Evolutionary conservation across 176 grass and related monocot genomes (phyloP).

Genomic region (Elymus sibiricus): DNA sequence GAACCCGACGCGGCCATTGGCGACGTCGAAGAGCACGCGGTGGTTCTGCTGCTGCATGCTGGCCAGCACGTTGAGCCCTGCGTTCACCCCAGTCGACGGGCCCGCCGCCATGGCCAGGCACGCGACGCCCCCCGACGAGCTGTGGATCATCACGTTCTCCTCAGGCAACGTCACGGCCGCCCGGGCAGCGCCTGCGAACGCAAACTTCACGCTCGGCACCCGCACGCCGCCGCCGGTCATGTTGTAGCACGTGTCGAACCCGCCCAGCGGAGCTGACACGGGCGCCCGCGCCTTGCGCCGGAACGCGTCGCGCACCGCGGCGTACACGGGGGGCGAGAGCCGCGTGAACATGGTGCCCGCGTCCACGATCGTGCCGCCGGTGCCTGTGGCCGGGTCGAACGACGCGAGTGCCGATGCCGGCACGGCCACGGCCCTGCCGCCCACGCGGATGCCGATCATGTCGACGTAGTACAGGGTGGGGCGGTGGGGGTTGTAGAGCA

Average conservation of each 20-base stretch:
- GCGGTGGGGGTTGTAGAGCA: constrained; percentile 59
- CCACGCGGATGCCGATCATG: constrained; percentile 61
- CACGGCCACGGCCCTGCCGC: constrained; percentile 41
- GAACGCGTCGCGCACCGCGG: constrained; percentile 72
- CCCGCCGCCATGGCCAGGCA: constrained; percentile 80
- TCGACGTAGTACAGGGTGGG: constrained; percentile 84
- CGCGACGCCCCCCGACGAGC: constrained; percentile 41
- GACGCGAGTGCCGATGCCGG: constrained; percentile 43
- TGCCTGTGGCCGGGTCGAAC: constrained; percentile 54
- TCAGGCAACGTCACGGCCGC: constrained; percentile 60
- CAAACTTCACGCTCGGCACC: constrained; percentile 34
- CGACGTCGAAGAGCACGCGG: constrained; percentile 73
- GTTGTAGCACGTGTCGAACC: constrained; percentile 93
- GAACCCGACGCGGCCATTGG: constrained; percentile 59
- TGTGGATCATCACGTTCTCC: constrained; percentile 79
- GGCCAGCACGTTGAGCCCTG: constrained; percentile 72
- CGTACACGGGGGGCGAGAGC: constrained; percentile 54
- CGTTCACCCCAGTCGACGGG: constrained; percentile 45
- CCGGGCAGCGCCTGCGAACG: constrained; percentile 36
- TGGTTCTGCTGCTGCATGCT: constrained; percentile 97
- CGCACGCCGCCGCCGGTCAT: not conserved
- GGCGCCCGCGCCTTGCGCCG: constrained; percentile 40
- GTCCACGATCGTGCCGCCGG: constrained; percentile 70
- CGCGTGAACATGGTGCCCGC: constrained; percentile 85
- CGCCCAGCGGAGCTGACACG: constrained; percentile 40